phyloP scores from a whole-genome alignment of 2,329 filamentous ascomycete species.

The Aspergillus tanneri region DNA sequence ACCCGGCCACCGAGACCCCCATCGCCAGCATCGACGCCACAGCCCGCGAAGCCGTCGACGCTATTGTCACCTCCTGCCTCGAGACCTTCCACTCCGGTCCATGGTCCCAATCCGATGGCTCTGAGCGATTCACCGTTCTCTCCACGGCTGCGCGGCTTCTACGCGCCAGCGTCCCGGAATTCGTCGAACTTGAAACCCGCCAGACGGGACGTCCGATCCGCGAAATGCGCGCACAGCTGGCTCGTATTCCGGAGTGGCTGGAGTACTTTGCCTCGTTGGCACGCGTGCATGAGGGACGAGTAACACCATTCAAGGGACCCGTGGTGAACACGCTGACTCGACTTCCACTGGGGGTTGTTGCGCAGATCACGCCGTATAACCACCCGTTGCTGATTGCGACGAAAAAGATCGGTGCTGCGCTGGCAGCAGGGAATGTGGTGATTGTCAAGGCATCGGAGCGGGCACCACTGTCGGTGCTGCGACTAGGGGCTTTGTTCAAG shows the following conservation, averaged over 20 bases:
- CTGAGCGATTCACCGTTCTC: conserved; percentile 61
- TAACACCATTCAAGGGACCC: conserved; percentile 59
- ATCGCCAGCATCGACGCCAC: conserved; percentile 54
- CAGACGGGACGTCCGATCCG: conserved; percentile 68
- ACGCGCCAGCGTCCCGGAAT: conserved; percentile 50
- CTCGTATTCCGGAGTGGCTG: conserved; percentile 61
- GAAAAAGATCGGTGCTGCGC: conserved; percentile 42
- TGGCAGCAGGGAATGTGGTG: conserved; percentile 43
- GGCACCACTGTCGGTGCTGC: conserved; percentile 45
- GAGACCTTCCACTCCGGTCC: conserved; percentile 49
- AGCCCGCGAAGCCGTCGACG: conserved; percentile 52
- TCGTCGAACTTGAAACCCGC: conserved; percentile 63
- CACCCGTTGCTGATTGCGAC: conserved; percentile 39
- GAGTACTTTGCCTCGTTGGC: conserved; percentile 68
- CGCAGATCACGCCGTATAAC: conserved; percentile 42
- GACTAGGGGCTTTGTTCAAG: conserved; percentile 42
- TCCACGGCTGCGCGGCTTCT: conserved; percentile 60
- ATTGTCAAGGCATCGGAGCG: conserved; percentile 44
- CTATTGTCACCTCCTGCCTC: conserved; percentile 45
- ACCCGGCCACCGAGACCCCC: conserved; percentile 31
- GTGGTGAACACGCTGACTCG: conserved; percentile 41
- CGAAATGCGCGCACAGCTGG: conserved; percentile 69
- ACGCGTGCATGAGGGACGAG: conserved; percentile 64
- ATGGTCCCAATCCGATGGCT: conserved; percentile 59
- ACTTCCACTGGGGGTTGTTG: conserved; percentile 41